Evolutionary conservation across 179 eudicot genomes (phyloP).

Genomic region (Carnegiea gigantea): DNA sequence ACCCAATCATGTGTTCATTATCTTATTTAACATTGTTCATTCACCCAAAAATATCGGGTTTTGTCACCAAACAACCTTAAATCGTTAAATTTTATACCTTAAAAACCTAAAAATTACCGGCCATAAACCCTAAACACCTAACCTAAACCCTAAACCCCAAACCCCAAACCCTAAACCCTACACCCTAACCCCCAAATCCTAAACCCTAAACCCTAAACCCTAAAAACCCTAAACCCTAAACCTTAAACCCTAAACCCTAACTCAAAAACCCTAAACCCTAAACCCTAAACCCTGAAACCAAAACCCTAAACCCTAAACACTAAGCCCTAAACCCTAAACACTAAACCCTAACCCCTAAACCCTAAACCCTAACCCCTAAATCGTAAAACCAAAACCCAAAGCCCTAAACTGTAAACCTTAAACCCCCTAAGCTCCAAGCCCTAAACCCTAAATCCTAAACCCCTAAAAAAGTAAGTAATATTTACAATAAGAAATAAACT

Average conservation of each 20-base stretch:
- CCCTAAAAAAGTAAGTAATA: background rate
- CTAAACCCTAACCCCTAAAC: conserved; percentile 24
- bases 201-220: conserved; percentile 30
- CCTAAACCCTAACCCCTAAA: background rate
- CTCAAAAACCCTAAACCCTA: conserved; percentile 28
- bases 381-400: background rate
- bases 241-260: conserved; percentile 27
- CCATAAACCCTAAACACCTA: conserved; percentile 34
- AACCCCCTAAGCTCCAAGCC: background rate
- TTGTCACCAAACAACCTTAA: conserved; percentile 7
- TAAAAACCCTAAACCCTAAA: conserved; percentile 29
- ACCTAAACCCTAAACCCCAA: conserved; percentile 28
- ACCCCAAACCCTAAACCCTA: conserved; percentile 30
- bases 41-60: no score
- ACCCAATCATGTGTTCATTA: no score
- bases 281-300: conserved; percentile 29
- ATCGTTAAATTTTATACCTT: conserved; percentile 14
- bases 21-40: no score
- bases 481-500: no score
- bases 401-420: background rate
- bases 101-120: conserved; percentile 23
- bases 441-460: conserved; percentile 2
- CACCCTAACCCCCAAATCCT: conserved; percentile 29
- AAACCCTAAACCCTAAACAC: conserved; percentile 30
- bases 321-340: conserved; percentile 31